phyloP scores from a whole-genome alignment of 495 filamentous ascomycete genomes.

The Thozetella sp. region DNA sequence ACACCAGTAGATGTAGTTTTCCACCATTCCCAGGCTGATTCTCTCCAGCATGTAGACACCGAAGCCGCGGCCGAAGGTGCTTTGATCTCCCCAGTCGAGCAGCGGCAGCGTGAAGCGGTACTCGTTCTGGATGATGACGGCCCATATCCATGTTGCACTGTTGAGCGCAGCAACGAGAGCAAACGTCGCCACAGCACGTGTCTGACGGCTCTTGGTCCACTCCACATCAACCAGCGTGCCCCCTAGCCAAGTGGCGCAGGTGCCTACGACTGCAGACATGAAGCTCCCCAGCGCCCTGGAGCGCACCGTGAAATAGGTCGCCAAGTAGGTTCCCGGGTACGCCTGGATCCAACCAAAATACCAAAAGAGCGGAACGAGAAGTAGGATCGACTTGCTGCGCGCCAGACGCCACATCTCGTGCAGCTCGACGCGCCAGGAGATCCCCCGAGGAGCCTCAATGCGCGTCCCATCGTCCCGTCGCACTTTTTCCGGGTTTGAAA shows the following conservation, averaged over 20 bases:
- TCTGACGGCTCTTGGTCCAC: conserved; percentile 20
- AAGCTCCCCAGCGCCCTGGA: conserved; percentile 43
- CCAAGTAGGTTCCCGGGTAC: conserved; percentile 48
- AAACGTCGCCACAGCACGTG: conserved; percentile 20
- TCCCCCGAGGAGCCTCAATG: conserved; percentile 35
- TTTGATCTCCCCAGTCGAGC: conserved; percentile 23
- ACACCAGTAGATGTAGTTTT: conserved; percentile 50
- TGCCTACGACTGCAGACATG: conserved; percentile 39
- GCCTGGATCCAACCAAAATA: conserved; percentile 43
- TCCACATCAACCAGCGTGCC: conserved; percentile 20
- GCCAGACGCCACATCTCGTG: conserved; percentile 38
- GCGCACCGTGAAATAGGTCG: conserved; percentile 52
- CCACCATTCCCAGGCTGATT: conserved; percentile 37
- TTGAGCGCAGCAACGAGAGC: conserved; percentile 20
- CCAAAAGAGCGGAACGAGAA: conserved; percentile 45
- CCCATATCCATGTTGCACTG: conserved; percentile 31
- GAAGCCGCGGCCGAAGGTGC: conserved; percentile 40
- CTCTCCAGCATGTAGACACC: conserved; percentile 41
- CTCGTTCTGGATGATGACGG: conserved; percentile 22
- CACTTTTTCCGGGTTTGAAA: conserved; percentile 46
- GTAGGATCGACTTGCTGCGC: conserved; percentile 36
- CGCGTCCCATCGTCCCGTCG: conserved; percentile 43
- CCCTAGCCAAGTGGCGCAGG: conserved; percentile 29
- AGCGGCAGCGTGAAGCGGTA: conserved; percentile 16
- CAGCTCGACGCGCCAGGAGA: conserved; percentile 31